A percentile compares a stretch with the other conserved stretches of the same genome.
Conservation (phyloP, 148 eudicot genomes). For the Pharnaceum exiguum region DNA sequence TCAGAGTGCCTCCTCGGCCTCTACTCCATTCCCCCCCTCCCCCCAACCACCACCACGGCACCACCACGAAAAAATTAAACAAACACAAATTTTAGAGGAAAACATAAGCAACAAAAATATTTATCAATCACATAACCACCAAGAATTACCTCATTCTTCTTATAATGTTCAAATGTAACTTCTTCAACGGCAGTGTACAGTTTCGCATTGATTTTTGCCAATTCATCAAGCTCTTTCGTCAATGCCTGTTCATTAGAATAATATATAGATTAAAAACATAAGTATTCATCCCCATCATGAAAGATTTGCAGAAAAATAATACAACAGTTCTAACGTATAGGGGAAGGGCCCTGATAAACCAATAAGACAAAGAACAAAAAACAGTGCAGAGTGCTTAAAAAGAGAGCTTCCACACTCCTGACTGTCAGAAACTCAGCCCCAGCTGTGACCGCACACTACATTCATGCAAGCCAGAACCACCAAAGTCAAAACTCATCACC, state of each 20-base stretch:
- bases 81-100: neutral
- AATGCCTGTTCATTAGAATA: slow-evolving; percentile 17
- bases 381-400: no score
- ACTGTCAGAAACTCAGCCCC: no score
- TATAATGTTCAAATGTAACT: slow-evolving; percentile 76
- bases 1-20: no score
- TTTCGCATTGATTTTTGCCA: slow-evolving; percentile 79
- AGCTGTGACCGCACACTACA: no score
- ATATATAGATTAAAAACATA: neutral
- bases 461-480: no score
- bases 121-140: neutral
- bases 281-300: neutral
- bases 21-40: no score
- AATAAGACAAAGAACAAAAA: no score
- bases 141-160: slow-evolving; percentile 78
- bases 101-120: neutral
- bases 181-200: slow-evolving; percentile 90
- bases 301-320: neutral
- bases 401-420: no score
- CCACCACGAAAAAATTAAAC: no score
- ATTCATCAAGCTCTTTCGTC: slow-evolving; percentile 82
- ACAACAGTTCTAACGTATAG: neutral
- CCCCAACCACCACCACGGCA: no score
- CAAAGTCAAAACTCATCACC: no score
- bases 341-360: no score